These are phyloP conservation scores for Trichoderma cornu-damae DNA, from an alignment of 2,329 filamentous ascomycete species.

Conservation along the genomic window DNA sequence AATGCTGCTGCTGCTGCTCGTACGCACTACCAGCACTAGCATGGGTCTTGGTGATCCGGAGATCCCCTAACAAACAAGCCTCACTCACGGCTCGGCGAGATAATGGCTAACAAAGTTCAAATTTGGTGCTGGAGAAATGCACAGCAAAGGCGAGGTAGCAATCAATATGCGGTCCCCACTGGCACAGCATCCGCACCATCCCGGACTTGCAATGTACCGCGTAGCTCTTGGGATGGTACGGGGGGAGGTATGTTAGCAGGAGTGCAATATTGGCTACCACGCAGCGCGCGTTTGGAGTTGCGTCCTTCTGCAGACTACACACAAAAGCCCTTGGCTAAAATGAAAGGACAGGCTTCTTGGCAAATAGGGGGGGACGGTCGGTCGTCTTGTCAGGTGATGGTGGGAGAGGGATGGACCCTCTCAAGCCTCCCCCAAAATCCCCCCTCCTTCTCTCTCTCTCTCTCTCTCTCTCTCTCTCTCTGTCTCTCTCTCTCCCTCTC, in stretches of 20 bases:
- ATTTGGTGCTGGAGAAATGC: background rate
- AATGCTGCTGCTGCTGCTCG: background rate
- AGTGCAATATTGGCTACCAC: background rate
- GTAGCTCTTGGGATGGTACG: too few species aligned
- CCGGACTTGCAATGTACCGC: background rate
- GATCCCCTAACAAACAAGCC: background rate
- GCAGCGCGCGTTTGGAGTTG: background rate
- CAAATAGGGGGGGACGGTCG: background rate
- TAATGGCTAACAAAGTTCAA: background rate
- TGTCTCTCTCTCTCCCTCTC: too few species aligned
- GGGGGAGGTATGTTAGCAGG: background rate
- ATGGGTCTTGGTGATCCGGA: constrained; percentile 8
- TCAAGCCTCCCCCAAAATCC: background rate
- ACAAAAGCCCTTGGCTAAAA: background rate
- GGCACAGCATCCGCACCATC: background rate
- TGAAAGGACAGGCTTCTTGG: background rate
- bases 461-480: too few species aligned
- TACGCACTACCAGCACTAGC: background rate
- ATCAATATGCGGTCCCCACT: background rate
- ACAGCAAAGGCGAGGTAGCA: background rate
- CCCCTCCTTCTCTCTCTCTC: background rate
- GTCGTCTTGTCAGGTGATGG: constrained; percentile 7
- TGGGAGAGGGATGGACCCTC: constrained; percentile 3
- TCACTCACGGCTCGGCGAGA: background rate
- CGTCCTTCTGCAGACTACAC: background rate